These are phyloP conservation scores for Aegilops bicornis DNA, from an alignment of 176 grass and related monocot species.

Conservation along the genomic window DNA sequence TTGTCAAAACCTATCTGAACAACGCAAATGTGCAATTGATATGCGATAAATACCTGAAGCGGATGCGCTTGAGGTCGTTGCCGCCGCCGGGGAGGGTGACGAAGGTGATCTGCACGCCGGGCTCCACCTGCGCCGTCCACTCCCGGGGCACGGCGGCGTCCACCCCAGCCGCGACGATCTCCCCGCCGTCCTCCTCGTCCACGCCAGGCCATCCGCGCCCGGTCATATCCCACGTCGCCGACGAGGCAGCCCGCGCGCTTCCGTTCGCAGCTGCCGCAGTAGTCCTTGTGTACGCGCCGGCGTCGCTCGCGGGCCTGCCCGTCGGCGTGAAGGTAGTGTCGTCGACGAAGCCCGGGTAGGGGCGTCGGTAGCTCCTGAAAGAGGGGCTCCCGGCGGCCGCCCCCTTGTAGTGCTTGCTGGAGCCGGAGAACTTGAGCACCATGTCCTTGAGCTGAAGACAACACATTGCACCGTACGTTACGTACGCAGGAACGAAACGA, in stretches of 20 bases:
- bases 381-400: slow-evolving; percentile 20
- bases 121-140: slow-evolving; percentile 97
- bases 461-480: slow-evolving; percentile 29
- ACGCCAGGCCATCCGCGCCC: slow-evolving; percentile 9
- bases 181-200: slow-evolving; percentile 29
- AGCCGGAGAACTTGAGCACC: slow-evolving; percentile 96
- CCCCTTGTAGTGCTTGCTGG: slow-evolving; percentile 63
- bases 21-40: background rate
- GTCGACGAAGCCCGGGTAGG: slow-evolving; percentile 51
- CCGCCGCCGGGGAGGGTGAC: slow-evolving; percentile 70
- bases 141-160: slow-evolving; percentile 57
- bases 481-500: background rate
- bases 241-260: slow-evolving; percentile 27
- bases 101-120: slow-evolving; percentile 96
- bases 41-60: slow-evolving; percentile 64
- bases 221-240: slow-evolving; percentile 52
- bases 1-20: background rate
- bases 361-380: slow-evolving; percentile 49
- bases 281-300: slow-evolving; percentile 34
- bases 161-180: slow-evolving; percentile 22
- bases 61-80: slow-evolving; percentile 97
- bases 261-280: background rate
- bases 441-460: slow-evolving; percentile 94
- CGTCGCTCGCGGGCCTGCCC: background rate
- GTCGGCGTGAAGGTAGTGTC: slow-evolving; percentile 28